Evolutionary conservation across 768 basidiomycete species (phyloP).

Genomic region (Tephrocybe sp.): DNA sequence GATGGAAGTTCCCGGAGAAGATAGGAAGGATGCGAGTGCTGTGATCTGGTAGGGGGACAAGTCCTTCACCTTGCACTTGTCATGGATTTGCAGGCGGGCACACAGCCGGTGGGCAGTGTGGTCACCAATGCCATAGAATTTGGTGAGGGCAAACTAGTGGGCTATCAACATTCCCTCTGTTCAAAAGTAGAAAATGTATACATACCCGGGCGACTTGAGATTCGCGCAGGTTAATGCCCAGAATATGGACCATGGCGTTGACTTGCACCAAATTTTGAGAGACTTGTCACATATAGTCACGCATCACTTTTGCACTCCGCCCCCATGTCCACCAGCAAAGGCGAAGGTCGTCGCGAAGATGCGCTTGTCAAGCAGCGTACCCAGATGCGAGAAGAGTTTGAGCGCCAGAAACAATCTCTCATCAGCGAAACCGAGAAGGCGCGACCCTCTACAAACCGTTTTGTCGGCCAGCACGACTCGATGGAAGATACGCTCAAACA

Average conservation of each 20-base stretch:
- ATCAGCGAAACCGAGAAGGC: constrained; percentile 91
- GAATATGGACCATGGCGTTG: constrained; percentile 73
- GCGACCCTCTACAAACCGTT: constrained; percentile 81
- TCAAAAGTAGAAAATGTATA: constrained; percentile 34
- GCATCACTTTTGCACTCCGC: constrained; percentile 27
- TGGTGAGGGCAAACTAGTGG: constrained; percentile 79
- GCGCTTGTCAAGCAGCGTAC: constrained; percentile 81
- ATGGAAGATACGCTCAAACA: constrained; percentile 93
- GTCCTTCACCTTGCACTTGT: constrained; percentile 75
- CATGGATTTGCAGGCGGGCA: constrained; percentile 90
- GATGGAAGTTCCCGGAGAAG: constrained; percentile 77
- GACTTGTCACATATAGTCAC: constrained; percentile 12
- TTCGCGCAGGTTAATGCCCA: constrained; percentile 82
- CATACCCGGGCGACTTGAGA: constrained; percentile 72
- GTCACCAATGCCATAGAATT: constrained; percentile 86
- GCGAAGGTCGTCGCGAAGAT: constrained; percentile 84
- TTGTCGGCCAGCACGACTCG: constrained; percentile 91
- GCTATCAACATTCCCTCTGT: neutral
- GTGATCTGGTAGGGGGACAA: constrained; percentile 87
- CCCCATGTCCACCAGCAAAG: constrained; percentile 71
- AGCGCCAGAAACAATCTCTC: constrained; percentile 76
- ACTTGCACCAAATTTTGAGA: constrained; percentile 6
- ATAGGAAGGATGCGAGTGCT: constrained; percentile 89
- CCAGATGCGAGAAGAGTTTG: constrained; percentile 77
- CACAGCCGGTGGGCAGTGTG: constrained; percentile 77